These are phyloP conservation scores for Sarocladiaceae sp. DNA, from an alignment of 2,329 filamentous ascomycete species.

Conservation along the genomic window DNA sequence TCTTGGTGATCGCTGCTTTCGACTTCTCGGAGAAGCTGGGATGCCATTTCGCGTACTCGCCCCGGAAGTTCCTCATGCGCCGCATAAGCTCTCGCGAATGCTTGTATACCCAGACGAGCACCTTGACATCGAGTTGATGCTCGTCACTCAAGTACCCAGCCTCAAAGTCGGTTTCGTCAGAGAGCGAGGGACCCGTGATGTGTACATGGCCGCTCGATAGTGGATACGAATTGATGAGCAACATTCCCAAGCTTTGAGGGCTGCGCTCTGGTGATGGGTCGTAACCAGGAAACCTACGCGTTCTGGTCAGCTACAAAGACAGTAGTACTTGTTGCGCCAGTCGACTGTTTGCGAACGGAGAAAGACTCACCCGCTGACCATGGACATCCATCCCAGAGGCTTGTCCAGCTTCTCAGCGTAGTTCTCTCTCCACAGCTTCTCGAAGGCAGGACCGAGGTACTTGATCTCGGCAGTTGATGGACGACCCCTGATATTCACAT, in stretches of 20 bases:
- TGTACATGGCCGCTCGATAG: slow-evolving; percentile 56
- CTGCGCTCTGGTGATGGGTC: neutral
- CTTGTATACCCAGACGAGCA: slow-evolving; percentile 58
- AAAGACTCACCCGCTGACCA: neutral
- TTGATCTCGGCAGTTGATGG: slow-evolving; percentile 42
- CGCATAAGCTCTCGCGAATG: slow-evolving; percentile 53
- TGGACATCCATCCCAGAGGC: slow-evolving; percentile 23
- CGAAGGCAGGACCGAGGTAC: slow-evolving; percentile 42
- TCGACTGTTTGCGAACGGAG: too few relatives aligned
- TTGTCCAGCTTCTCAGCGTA: slow-evolving; percentile 33
- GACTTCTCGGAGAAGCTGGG: slow-evolving; percentile 36
- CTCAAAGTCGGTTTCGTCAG: slow-evolving; percentile 44
- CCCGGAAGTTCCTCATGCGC: slow-evolving; percentile 44
- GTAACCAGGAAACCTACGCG: neutral
- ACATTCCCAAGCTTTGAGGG: neutral
- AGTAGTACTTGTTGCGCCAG: too few relatives aligned
- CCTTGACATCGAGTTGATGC: slow-evolving; percentile 46
- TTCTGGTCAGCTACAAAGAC: neutral
- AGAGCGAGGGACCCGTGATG: slow-evolving; percentile 36
- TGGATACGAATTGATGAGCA: slow-evolving; percentile 35
- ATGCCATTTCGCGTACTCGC: slow-evolving; percentile 34
- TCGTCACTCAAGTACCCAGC: slow-evolving; percentile 46
- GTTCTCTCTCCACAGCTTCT: slow-evolving; percentile 42
- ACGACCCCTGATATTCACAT: slow-evolving; percentile 45
- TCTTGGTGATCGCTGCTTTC: slow-evolving; percentile 26